Evolutionary conservation across 78 protist genomes (phyloP), one percentile per base, ranked within the genome.

Genomic region (Dictyostelium citrinum): DNA sequence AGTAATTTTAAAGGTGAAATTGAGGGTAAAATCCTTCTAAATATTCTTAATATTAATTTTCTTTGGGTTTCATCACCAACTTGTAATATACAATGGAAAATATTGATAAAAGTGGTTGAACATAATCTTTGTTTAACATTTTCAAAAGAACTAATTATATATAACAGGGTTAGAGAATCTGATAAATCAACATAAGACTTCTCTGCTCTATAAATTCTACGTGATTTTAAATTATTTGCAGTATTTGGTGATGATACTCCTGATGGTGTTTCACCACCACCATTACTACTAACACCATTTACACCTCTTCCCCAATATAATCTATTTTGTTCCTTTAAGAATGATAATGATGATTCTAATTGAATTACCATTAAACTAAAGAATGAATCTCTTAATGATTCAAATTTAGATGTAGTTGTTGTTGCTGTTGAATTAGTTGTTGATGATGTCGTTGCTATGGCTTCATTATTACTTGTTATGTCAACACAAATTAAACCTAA

Each of bases 31-130:
- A 88, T 88, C 51, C 93, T 88, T 79, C 93, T 76, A 46, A 88
- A 88, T 27, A 88, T 88, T 22, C 93, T 29, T 27, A 88, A 58
- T 20, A 83, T 88, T 14, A 88, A 24, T 76, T 88, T 88, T 20
- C 93, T 11, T 33, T 88, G 93, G 14, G 93, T 78, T 78, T 88
- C 93, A 79, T 88, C 93, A 35, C 93, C 93, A 33, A 88, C 93
- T 67, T 78, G 85, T 1, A 88, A 22, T 9, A 88, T 88, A 35
- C 85, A 78, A 78, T 88, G 75, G 41, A 88, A 88, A 7, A 88
- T 88, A 31, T 88, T 78, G 5, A 88, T 33, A 33, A 88, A 88
- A 17, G 82, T 74, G 2, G 51, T 45, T 27, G 93, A 76, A 22
- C 64, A 77, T 64, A 88, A 17, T 43, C 82, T 51, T 68, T 76